Base-by-base conservation (phyloP, 2,329 filamentous ascomycete genomes). In the Cryphonectria carpinicola region DNA sequence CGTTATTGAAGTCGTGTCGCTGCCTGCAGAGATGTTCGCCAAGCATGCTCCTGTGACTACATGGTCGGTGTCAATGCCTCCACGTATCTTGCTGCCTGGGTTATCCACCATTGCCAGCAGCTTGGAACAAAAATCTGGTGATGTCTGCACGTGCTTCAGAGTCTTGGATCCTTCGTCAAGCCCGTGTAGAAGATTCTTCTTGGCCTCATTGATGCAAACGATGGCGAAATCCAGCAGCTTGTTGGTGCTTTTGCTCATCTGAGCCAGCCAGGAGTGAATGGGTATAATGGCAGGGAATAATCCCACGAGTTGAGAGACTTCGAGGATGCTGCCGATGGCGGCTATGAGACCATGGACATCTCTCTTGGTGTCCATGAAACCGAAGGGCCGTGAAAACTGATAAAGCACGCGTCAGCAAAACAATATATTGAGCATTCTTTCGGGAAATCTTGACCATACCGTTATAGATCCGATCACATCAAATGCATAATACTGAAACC, bases 401-500 rank as follows among this genome's bases (percentile, higher is more conserved):
- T 90, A 0, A 88, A 90, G 70, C 90, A 81, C 49, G 87, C 84
- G 1, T 87, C 87, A 67, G 56, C 64, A 41, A 13, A 25, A 19
- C 5, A 28, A 49, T 1, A 8, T n/a, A 13, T 11, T 4, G 2
- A 25, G 22, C 8, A 5, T 54, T n/a, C 49, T 54, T 1, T 25
- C 10, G 22, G 7, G 25, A 41, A 1, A 3, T 6, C 37, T 66
- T 25, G 4, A 49, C 22, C 68, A 49, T 3, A 70, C 68, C 0
- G 83, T 86, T n/a, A 88, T 84, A 46, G 84, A 80, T 0, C 84
- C 84, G 41, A 88, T 86, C 0, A 87, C 84, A 67, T 87, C 84
- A 61, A 85, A 85, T 0, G 83, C 84, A 69, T 82, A 86, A 72
- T 78, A 85, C 72, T 85, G 83, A 35, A 86, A 76, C 80, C 81